These are phyloP conservation scores for Chlorella sorokiniana DNA, from an alignment of 139 green algal species.

Conservation along the genomic window DNA sequence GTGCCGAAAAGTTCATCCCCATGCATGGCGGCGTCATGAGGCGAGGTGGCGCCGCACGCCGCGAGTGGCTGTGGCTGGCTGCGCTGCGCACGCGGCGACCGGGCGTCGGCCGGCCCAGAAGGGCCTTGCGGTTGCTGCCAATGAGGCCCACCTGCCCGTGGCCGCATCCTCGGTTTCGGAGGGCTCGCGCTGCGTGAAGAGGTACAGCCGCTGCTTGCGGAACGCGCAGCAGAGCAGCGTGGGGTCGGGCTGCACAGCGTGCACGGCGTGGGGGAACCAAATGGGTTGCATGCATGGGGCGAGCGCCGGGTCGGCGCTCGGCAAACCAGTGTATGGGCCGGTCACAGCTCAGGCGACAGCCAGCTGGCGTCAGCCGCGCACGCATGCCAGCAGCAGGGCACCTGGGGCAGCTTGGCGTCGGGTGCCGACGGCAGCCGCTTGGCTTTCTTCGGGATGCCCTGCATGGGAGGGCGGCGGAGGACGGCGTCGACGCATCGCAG, in stretches of 20 bases:
- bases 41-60: too few relatives aligned
- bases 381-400: too few relatives aligned
- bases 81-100: too few relatives aligned
- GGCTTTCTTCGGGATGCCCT: constrained; percentile 21
- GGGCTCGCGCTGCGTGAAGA: constrained; percentile 88
- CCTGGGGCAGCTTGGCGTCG: constrained; percentile 28
- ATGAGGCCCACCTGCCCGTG: constrained; percentile 12
- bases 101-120: too few relatives aligned
- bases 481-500: neutral
- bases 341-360: too few relatives aligned
- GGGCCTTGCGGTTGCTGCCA: neutral
- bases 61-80: too few relatives aligned
- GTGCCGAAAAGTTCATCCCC: too few relatives aligned
- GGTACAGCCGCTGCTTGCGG: constrained; percentile 88
- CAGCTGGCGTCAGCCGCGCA: too few relatives aligned
- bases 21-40: too few relatives aligned
- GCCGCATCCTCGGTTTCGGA: constrained; percentile 78
- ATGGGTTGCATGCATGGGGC: neutral
- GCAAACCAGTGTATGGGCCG: too few relatives aligned
- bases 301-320: too few relatives aligned
- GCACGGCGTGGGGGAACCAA: neutral
- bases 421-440: constrained; percentile 27
- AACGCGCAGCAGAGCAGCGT: constrained; percentile 85
- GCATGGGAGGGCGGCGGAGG: neutral
- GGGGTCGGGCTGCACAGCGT: constrained; percentile 69